Conservation (phyloP, 2,329 filamentous ascomycete genomes). For the Calycina herbarum region DNA sequence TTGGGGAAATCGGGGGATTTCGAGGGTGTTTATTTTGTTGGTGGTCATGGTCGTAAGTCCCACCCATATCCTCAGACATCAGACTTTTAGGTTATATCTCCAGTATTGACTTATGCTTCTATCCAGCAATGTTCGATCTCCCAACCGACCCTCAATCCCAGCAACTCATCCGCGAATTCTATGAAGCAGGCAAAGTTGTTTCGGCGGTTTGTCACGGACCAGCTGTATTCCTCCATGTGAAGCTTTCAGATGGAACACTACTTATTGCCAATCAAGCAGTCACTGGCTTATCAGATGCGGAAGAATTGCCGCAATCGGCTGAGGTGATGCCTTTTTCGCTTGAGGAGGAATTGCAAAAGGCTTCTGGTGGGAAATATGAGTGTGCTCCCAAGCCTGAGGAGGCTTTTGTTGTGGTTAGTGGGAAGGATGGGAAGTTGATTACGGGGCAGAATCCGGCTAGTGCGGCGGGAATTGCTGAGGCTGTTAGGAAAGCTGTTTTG, state of each 20-base stretch:
- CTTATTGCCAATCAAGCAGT: constrained; percentile 57
- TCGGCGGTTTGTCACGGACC: constrained; percentile 70
- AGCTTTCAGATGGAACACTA: constrained; percentile 49
- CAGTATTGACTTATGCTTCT: background rate
- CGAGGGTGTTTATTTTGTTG: constrained; percentile 59
- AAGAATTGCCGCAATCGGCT: constrained; percentile 45
- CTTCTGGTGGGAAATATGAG: constrained; percentile 54
- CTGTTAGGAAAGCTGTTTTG: constrained; percentile 36
- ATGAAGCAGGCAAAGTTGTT: constrained; percentile 59
- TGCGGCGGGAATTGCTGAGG: constrained; percentile 43
- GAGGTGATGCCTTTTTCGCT: constrained; percentile 59
- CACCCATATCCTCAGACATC: background rate
- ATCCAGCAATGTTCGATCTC: constrained; percentile 41
- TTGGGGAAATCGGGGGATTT: constrained; percentile 50
- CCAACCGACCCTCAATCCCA: constrained; percentile 56
- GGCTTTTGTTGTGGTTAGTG: constrained; percentile 39
- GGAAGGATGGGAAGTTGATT: constrained; percentile 39
- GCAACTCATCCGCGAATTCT: constrained; percentile 62
- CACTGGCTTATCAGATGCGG: constrained; percentile 59
- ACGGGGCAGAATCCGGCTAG: constrained; percentile 48
- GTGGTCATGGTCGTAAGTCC: constrained; percentile 55
- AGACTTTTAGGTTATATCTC: background rate
- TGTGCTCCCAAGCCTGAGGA: constrained; percentile 46
- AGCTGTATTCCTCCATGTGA: constrained; percentile 60
- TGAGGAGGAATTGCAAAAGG: constrained; percentile 52